Evolutionary conservation across 2,329 filamentous ascomycete species (phyloP).

Genomic region (Lojkania enalia): DNA sequence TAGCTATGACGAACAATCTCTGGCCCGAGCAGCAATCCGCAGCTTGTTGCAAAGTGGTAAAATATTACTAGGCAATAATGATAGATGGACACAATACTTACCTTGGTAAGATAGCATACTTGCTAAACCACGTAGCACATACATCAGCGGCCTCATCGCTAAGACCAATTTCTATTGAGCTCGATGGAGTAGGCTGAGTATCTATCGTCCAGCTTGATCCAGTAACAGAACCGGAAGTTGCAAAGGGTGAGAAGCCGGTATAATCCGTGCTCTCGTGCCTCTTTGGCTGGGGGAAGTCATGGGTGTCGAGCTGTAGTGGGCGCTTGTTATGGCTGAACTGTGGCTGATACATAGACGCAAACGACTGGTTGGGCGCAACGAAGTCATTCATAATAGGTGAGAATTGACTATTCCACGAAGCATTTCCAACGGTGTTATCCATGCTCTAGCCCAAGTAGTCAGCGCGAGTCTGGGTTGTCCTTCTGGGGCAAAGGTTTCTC

Average conservation of each 20-base stretch:
- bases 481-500: conserved; percentile 18
- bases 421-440: conserved; percentile 38
- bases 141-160: conserved; percentile 43
- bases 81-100: conserved; percentile 6
- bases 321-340: conserved; percentile 30
- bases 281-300: conserved; percentile 40
- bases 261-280: conserved; percentile 33
- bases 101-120: conserved; percentile 40
- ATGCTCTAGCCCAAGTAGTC: conserved; percentile 21
- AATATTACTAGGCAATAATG: too few species aligned
- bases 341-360: conserved; percentile 29
- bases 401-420: conserved; percentile 29
- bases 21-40: too few species aligned
- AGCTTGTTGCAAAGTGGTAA: too few species aligned
- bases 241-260: conserved; percentile 28
- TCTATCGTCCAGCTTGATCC: conserved; percentile 32
- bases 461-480: conserved; percentile 1
- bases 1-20: too few species aligned
- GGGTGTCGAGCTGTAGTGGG: conserved; percentile 31
- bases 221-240: conserved; percentile 21
- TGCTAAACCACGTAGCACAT: conserved; percentile 44
- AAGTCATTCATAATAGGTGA: conserved; percentile 21
- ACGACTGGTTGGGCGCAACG: conserved; percentile 30
- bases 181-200: conserved; percentile 23
- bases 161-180: conserved; percentile 28